These are phyloP conservation scores for Pleurotus tuber-regium DNA, from an alignment of 768 basidiomycete species.

Conservation along the genomic window DNA sequence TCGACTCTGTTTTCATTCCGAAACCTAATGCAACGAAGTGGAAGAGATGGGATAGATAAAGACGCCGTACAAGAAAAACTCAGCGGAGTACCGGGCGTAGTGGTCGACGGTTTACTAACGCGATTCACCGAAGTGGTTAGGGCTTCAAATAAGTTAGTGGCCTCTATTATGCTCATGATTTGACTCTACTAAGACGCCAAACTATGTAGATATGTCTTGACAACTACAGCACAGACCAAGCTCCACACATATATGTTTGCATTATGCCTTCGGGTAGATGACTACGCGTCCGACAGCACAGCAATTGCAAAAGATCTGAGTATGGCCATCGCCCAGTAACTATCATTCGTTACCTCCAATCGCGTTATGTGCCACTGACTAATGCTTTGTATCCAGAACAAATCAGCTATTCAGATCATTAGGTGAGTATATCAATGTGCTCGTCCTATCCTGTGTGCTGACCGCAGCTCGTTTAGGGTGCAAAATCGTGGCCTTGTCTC, in stretches of 20 bases:
- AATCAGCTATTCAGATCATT: slow-evolving; percentile 74
- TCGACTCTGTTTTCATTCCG: slow-evolving; percentile 78
- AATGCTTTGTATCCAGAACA: slow-evolving; percentile 33
- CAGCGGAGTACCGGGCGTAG: slow-evolving; percentile 51
- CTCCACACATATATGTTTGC: slow-evolving; percentile 80
- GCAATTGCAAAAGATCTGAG: slow-evolving; percentile 73
- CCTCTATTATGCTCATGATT: not conserved
- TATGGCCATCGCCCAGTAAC: slow-evolving; percentile 64
- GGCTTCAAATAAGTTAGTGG: slow-evolving; percentile 60
- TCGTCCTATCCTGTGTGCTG: slow-evolving; percentile 6
- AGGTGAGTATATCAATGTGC: slow-evolving; percentile 35
- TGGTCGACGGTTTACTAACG: slow-evolving; percentile 72
- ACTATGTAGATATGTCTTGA: slow-evolving; percentile 44
- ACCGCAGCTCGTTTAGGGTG: slow-evolving; percentile 51
- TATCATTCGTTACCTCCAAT: slow-evolving; percentile 10
- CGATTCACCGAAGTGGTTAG: slow-evolving; percentile 79
- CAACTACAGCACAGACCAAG: slow-evolving; percentile 67
- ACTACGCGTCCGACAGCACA: slow-evolving; percentile 68
- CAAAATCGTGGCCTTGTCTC: slow-evolving; percentile 54
- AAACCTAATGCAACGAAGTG: slow-evolving; percentile 31
- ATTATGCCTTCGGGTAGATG: slow-evolving; percentile 76
- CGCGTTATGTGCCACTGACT: slow-evolving; percentile 8
- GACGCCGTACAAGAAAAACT: slow-evolving; percentile 57
- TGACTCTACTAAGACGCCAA: not conserved
- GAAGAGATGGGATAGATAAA: slow-evolving; percentile 36